These are phyloP conservation scores for Penicillium robsamsonii DNA, from an alignment of 495 filamentous ascomycete genomes.

Conservation along the genomic window DNA sequence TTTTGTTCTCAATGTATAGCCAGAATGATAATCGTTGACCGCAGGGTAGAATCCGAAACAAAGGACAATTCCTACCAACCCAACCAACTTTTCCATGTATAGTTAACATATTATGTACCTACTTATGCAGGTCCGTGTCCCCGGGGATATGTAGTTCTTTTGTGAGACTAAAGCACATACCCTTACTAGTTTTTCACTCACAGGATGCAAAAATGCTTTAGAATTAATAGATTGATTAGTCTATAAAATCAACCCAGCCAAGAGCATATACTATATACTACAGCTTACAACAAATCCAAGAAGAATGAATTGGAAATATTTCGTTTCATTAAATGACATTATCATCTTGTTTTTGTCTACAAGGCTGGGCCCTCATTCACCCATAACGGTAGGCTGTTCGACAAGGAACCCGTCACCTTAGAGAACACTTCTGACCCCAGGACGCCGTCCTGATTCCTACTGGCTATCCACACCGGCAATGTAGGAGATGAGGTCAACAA, in stretches of 20 bases:
- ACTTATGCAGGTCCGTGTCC: background rate
- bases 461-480: conserved; percentile 81
- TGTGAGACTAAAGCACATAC: background rate
- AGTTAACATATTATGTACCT: background rate
- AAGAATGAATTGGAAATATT: conserved; percentile 24
- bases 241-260: too few species aligned
- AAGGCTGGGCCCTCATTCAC: conserved; percentile 5
- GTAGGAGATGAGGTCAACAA: conserved; percentile 92
- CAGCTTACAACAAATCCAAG: background rate
- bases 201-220: too few species aligned
- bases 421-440: conserved; percentile 37
- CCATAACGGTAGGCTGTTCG: conserved; percentile 9
- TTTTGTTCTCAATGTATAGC: background rate
- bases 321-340: conserved; percentile 37
- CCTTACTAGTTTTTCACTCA: background rate
- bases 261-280: background rate
- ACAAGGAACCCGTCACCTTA: conserved; percentile 25
- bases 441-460: conserved; percentile 43
- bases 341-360: conserved; percentile 27
- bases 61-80: background rate
- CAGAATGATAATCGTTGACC: background rate
- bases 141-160: background rate
- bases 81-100: background rate
- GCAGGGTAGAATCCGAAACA: background rate
- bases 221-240: too few species aligned